Percentiles rank a stretch among this genome's conserved stretches.
Conservation (phyloP, 768 basidiomycete genomes). For the Auricularia heimuer region DNA sequence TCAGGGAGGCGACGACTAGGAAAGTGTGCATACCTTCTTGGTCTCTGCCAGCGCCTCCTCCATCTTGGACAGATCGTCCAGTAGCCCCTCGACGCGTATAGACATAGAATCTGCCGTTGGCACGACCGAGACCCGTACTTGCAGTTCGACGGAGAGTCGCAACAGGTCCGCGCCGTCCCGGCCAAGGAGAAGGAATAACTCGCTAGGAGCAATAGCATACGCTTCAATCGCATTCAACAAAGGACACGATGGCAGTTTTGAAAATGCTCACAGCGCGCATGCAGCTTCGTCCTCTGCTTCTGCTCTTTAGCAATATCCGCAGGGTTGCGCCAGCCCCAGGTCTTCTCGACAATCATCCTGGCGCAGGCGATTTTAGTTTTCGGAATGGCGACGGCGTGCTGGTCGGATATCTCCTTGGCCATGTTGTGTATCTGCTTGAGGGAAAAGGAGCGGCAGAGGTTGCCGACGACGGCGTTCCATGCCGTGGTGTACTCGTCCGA, state of each 20-base stretch:
- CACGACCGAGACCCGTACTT: constrained; percentile 49
- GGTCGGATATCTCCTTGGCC: constrained; percentile 37
- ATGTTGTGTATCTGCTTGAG: constrained; percentile 50
- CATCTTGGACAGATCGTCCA: constrained; percentile 35
- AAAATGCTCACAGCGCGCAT: constrained; percentile 33
- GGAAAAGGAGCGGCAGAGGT: constrained; percentile 53
- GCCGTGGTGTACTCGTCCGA: constrained; percentile 39
- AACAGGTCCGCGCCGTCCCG: constrained; percentile 63
- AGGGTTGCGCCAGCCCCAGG: constrained; percentile 63
- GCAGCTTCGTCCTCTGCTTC: constrained; percentile 40
- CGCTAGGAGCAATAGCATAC: constrained; percentile 44
- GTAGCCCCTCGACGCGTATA: constrained; percentile 49
- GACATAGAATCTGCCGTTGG: constrained; percentile 40
- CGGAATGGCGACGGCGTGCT: constrained; percentile 20
- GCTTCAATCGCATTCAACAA: constrained; percentile 26
- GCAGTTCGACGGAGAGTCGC: constrained; percentile 46
- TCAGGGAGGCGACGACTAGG: neutral
- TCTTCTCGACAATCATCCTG: constrained; percentile 43
- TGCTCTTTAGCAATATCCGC: constrained; percentile 39
- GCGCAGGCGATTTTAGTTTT: constrained; percentile 32
- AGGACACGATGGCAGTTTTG: constrained; percentile 4
- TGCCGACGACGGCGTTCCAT: constrained; percentile 44
- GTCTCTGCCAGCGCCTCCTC: constrained; percentile 3
- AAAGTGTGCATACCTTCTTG: constrained; percentile 4
- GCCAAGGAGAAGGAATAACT: constrained; percentile 64